phyloP scores from a whole-genome alignment of 192 early-diverging fungal species.

The Coemansia sp. region DNA sequence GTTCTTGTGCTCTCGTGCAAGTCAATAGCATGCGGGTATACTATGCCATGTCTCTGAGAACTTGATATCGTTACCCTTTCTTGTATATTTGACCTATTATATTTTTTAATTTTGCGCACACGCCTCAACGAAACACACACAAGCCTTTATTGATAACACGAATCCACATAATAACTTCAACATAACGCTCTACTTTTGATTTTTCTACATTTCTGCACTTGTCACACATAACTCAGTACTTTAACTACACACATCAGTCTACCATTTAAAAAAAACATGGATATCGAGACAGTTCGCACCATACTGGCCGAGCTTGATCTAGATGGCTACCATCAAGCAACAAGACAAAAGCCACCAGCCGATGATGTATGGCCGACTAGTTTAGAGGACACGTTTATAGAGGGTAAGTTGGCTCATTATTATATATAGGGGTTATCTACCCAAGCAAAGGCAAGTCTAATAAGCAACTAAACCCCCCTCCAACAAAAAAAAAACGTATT shows the following conservation, averaged over 20 bases:
- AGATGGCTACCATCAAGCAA: constrained; percentile 24
- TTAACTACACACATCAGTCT: not conserved
- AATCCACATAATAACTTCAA: too few relatives aligned
- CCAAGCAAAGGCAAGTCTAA: too few relatives aligned
- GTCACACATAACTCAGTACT: not conserved
- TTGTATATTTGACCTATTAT: too few relatives aligned
- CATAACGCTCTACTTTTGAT: not conserved
- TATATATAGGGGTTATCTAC: too few relatives aligned
- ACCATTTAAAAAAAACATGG: constrained; percentile 19
- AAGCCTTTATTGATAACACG: not conserved
- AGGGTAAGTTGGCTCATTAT: constrained; percentile 10
- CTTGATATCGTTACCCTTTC: too few relatives aligned
- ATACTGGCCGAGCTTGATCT: constrained; percentile 35
- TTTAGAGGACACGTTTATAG: constrained; percentile 38
- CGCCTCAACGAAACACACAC: not conserved
- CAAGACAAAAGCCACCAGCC: constrained; percentile 10
- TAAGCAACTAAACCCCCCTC: too few relatives aligned
- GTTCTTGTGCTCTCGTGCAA: too few relatives aligned
- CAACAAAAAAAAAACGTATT: not conserved
- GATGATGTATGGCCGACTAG: constrained; percentile 49
- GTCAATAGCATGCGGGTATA: too few relatives aligned
- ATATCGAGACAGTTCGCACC: constrained; percentile 29
- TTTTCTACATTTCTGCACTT: not conserved
- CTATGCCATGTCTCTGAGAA: too few relatives aligned
- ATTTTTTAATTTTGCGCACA: too few relatives aligned